Evolutionary conservation across 140 eudicot genomes (phyloP).

Genomic region (Bidens hawaiensis): DNA sequence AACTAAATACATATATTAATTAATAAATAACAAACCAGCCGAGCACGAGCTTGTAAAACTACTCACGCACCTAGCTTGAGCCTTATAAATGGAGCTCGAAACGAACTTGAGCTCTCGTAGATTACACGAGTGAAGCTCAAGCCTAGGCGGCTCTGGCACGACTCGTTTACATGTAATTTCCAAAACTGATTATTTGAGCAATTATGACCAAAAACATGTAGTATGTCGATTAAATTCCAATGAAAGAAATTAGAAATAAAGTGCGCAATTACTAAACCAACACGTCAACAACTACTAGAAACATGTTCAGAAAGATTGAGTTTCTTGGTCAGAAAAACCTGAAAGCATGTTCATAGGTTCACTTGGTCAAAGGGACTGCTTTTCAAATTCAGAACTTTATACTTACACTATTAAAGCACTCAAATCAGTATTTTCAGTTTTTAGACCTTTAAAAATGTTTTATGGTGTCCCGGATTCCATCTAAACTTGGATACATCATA

Average conservation of each 20-base stretch:
- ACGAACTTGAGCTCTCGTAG: too few relatives aligned
- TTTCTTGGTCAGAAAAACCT: not conserved
- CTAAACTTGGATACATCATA: not conserved
- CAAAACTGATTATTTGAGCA: not conserved
- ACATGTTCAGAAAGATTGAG: not conserved
- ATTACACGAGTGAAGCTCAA: too few relatives aligned
- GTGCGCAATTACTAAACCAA: not conserved
- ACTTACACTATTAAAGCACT: not conserved
- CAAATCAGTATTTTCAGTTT: not conserved
- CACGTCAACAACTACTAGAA: not conserved
- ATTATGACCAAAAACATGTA: not conserved
- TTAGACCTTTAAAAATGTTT: slow-evolving; percentile 4
- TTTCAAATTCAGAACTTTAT: not conserved
- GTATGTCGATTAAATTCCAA: not conserved
- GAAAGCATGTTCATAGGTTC: too few relatives aligned
- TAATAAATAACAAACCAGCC: too few relatives aligned
- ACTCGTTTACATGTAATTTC: too few relatives aligned
- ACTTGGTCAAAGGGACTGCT: slow-evolving; percentile 2
- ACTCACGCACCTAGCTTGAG: too few relatives aligned
- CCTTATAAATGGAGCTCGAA: too few relatives aligned
- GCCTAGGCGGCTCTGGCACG: too few relatives aligned
- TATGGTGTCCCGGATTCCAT: not conserved
- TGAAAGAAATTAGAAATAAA: not conserved
- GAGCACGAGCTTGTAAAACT: too few relatives aligned
- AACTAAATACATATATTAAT: too few relatives aligned